Evolutionary conservation across 2,329 filamentous ascomycete species (phyloP), one percentile per base, ranked within the genome.

Genomic region (Cladophialophora bantiana): DNA sequence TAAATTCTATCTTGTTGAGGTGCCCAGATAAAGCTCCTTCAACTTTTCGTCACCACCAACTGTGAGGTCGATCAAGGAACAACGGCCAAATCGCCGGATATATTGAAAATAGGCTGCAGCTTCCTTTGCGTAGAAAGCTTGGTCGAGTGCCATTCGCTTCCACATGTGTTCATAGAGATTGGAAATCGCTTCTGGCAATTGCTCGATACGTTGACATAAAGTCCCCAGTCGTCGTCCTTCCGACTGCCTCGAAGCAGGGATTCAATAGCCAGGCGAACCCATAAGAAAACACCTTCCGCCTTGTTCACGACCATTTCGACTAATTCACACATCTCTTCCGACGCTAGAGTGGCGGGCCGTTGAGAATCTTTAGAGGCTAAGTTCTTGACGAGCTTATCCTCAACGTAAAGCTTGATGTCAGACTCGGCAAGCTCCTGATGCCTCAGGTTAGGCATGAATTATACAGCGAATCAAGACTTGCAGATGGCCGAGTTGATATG

Each of bases 281-380:
- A 63, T 12, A 63, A 26, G 31, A 63, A 63, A 20, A 63, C 61
- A 1, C 61, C 61, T 54, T 63, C 26, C 7, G 53, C 61, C 34
- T 20, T 20, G 2, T 9, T 0, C 42, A 48, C 18, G 20, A 26
- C 42, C n/a, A 9, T 20, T 7, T 10, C n/a, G 20, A 48, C 20
- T 26, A 48, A 20, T 10, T 12, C 12, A 12, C 5, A 20, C 42
- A 48, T 48, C 42, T 9, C 42, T 10, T 2, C 7, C 3, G 42
- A 20, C 3, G n/a, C 42, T 3, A 10, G 1, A 9, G 18, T 48
- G 6, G 42, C n/a, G 6, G 20, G 42, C n/a, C 42, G 10, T 20
- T 3, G 42, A 20, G 7, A 2, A 20, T 10, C 6, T 4, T 48
- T n/a, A 2, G 42, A 1, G 7, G n/a, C 9, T 12, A 48, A 7